Evolutionary conservation across 139 green algal species (phyloP), one percentile per base, ranked within the genome.

Genomic region (Tetradesmus lagerheimii): DNA sequence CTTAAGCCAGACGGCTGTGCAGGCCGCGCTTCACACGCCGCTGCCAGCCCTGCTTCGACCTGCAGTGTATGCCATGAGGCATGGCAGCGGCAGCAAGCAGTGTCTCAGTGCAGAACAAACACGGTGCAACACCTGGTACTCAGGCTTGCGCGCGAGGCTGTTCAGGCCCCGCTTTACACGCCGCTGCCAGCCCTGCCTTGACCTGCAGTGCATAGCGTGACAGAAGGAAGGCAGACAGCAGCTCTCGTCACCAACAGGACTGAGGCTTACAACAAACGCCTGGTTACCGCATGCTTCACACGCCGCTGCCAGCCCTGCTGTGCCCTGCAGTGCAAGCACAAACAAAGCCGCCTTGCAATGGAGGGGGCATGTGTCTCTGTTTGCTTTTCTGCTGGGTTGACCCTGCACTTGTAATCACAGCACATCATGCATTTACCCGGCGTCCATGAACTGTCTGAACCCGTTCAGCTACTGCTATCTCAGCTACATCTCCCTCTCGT

Each of bases 251-350:
- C n/a, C n/a, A n/a, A n/a, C n/a, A n/a, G n/a, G n/a, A n/a, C n/a
- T n/a, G 74, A 29, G 71, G 39, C 34, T 89, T 35, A 2, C 45
- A 16, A 3, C 37, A 37, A 29, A 89, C n/a, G 74, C 1, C 38
- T 84, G 71, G 77, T 25, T 74, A 89, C 29, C 18, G 74, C 85
- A 31, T 74, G 85, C 71, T 89, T 89, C 67, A 89, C 71, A 20
- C 39, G 15, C 66, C 50, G 47, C 85, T 89, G 85, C 85, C 85
- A 89, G 29, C 45, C 41, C 45, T 71, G 43, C 67, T 67, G 11
- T 18, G 67, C 45, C 85, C 85, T 89, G 67, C 39, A 64, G 11
- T 14, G 71, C 34, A 35, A 1, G 16, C 12, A n/a, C n/a, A n/a
- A n/a, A n/a, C n/a, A n/a, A n/a, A n/a, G n/a, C n/a, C n/a, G n/a